Percentiles rank a stretch among this genome's conserved stretches.
Evolutionary conservation across 2,329 filamentous ascomycete genomes (phyloP).

Genomic region (Fusarium sp.): DNA sequence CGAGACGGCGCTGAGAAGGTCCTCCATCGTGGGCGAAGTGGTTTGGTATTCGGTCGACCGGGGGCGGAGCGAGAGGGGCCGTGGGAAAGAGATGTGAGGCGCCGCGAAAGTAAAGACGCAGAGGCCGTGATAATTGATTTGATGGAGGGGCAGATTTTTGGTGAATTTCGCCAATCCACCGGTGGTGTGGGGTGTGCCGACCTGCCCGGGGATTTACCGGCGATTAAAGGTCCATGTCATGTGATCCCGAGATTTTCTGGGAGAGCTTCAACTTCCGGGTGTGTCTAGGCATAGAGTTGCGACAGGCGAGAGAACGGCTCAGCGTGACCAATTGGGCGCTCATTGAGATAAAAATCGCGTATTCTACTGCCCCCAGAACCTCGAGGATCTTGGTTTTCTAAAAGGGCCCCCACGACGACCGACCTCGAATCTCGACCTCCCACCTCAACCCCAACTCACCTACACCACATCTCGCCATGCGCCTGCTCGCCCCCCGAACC

Average conservation of each 20-base stretch:
- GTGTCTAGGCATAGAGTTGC: constrained; percentile 16
- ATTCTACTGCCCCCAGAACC: not conserved
- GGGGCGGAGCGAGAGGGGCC: constrained; percentile 15
- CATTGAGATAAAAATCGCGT: not conserved
- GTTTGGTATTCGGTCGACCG: constrained; percentile 25
- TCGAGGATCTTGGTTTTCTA: not conserved
- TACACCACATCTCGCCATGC: constrained; percentile 41
- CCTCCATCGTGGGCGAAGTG: constrained; percentile 51
- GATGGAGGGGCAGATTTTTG: constrained; percentile 58
- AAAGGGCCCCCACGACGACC: not conserved
- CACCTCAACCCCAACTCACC: constrained; percentile 1
- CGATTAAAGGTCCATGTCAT: constrained; percentile 47
- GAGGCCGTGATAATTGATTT: constrained; percentile 37
- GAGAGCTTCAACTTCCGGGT: constrained; percentile 36
- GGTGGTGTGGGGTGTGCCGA: constrained; percentile 51
- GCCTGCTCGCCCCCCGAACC: constrained; percentile 39
- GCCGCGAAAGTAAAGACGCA: constrained; percentile 42
- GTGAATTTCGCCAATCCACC: constrained; percentile 55
- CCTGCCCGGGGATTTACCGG: constrained; percentile 51
- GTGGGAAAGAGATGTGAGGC: constrained; percentile 36
- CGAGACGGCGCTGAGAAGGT: constrained; percentile 63
- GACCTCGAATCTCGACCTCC: constrained; percentile 12
- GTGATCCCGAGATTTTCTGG: constrained; percentile 52
- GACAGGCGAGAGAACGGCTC: constrained; percentile 27
- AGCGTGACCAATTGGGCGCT: constrained; percentile 23